phyloP scores from a whole-genome alignment of 768 basidiomycete species.

The Kwoniella heveanensis region DNA sequence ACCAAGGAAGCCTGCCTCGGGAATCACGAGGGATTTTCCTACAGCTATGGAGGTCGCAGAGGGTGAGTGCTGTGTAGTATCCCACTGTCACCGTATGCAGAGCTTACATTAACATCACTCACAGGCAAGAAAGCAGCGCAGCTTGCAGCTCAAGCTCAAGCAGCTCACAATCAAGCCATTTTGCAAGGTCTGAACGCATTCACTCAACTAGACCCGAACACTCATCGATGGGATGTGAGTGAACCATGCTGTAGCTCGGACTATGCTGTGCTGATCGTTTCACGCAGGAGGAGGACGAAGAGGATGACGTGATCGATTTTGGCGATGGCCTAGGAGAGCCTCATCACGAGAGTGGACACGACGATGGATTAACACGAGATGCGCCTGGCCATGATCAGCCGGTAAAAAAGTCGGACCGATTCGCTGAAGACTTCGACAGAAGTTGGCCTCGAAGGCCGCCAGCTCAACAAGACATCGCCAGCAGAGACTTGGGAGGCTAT shows the following conservation, averaged over 20 bases:
- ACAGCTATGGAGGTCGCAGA: conserved; percentile 94
- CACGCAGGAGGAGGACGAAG: conserved; percentile 73
- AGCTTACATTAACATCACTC: conserved; percentile 15
- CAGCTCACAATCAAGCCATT: conserved; percentile 66
- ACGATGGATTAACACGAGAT: conserved; percentile 2
- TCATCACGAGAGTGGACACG: conserved; percentile 44
- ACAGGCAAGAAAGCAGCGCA: conserved; percentile 47
- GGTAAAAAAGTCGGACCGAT: conserved; percentile 81
- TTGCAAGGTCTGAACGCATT: conserved; percentile 90
- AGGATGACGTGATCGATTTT: conserved; percentile 92
- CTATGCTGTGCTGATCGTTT: conserved; percentile 7
- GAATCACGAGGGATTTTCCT: conserved; percentile 74
- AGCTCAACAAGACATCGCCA: conserved; percentile 54
- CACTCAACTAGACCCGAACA: conserved; percentile 88
- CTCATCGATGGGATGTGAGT: conserved; percentile 95
- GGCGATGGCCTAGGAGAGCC: conserved; percentile 86
- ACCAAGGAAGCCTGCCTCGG: conserved; percentile 52
- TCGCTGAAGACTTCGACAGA: conserved; percentile 91
- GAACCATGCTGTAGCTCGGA: no score
- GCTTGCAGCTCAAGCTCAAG: conserved; percentile 62
- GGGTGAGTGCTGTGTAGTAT: conserved; percentile 62
- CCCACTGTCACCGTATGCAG: no score
- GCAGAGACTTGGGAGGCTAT: conserved; percentile 51
- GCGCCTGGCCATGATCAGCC: conserved; percentile 56
- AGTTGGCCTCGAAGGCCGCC: conserved; percentile 81